Conservation (phyloP, 176 grass and related monocot genomes). For the Pontederia crassipes region DNA sequence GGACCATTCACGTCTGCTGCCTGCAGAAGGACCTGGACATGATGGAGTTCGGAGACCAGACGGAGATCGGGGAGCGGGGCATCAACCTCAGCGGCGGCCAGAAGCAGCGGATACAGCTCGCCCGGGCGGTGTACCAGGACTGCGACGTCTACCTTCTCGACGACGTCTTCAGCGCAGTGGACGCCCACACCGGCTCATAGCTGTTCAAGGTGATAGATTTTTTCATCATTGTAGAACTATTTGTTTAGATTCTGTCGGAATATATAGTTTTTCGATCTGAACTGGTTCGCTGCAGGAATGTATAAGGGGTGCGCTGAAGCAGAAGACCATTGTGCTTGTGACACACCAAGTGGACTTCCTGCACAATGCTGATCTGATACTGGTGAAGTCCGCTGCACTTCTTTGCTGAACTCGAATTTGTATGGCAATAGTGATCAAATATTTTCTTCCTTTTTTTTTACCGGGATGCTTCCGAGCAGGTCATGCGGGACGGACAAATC, state of each 20-base stretch:
- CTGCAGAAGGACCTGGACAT: conserved; percentile 93
- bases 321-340: conserved; percentile 82
- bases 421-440: not conserved
- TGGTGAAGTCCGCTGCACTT: conserved; percentile 29
- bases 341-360: conserved; percentile 98
- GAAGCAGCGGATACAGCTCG: conserved; percentile 96
- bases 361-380: conserved; percentile 85
- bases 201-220: conserved; percentile 60
- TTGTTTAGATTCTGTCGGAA: not conserved
- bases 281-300: conserved; percentile 53
- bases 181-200: conserved; percentile 75
- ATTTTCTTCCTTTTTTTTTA: not conserved
- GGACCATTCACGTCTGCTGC: conserved; percentile 76
- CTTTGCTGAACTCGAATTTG: not conserved
- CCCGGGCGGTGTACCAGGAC: conserved; percentile 89
- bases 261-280: not conserved
- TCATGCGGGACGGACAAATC: conserved; percentile 78
- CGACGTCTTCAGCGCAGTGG: conserved; percentile 91
- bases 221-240: not conserved
- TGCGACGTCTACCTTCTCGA: conserved; percentile 85
- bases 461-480: conserved; percentile 19
- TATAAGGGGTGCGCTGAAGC: conserved; percentile 58
- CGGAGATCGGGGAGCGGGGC: conserved; percentile 93
- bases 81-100: conserved; percentile 96
- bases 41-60: conserved; percentile 99